Evolutionary conservation across 2,329 filamentous ascomycete genomes (phyloP), one percentile per base, ranked within the genome.

Genomic region (Penicillium oxalicum): DNA sequence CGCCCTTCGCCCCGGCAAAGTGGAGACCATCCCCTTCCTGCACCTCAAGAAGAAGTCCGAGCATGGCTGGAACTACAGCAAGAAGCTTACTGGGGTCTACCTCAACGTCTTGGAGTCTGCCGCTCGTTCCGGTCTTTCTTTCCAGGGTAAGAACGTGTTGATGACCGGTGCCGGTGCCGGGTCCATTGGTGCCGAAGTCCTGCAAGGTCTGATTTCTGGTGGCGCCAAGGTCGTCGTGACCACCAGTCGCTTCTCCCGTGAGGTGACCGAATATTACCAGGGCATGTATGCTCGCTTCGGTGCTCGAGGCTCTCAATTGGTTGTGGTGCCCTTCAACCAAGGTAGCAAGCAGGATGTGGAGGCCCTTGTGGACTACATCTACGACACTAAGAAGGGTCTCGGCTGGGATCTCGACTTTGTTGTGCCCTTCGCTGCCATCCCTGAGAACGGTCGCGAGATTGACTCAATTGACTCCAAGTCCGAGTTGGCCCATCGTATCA

Each of bases 241-340:
- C 11, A 98, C 93, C 13, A 95, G 88, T 65, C 85, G 93, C 60
- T 98, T 93, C 78, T 98, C 93, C 12, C 88, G 90, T 40, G 87
- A 96, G 70, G 93, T 98, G 49, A 98, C 93, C 5, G 93, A 98
- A 75, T 98, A 97, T 76, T 98, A 98, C 74, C 93, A 98, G 73
- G 84, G 89, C 49, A 97, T 98, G 87, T 98, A 98, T 71, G 87
- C 91, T 54, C 87, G 91, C 52, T 95, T 87, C 63, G 93, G 93
- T 63, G 88, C 89, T 52, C 87, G 89, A 57, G 93, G 93, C 56
- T 97, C 93, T 49, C 91, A 97, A 74, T 85, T 98, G 48, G 89
- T 98, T 36, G 93, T 98, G 47, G 94, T 97, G 47, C 93, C 94
- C 43, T 98, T 98, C 82, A 98, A 98, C 73, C 91, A 96, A 71